Percentiles rank a stretch among this genome's conserved stretches.
Evolutionary conservation across 2,329 filamentous ascomycete genomes (phyloP).

Genomic region (Exophiala sp.): DNA sequence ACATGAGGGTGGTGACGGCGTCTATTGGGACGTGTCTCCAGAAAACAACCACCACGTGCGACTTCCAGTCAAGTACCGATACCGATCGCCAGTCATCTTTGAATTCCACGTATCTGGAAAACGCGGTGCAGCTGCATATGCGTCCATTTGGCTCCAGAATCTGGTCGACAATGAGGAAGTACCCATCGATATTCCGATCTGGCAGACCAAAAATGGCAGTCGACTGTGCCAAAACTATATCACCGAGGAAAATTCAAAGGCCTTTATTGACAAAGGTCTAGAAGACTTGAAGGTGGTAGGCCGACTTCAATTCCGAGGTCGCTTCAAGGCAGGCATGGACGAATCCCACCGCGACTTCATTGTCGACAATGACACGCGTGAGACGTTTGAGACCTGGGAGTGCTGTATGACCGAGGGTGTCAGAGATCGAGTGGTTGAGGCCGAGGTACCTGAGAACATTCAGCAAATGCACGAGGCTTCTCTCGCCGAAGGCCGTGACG

Average conservation of each 20-base stretch:
- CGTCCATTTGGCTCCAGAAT: constrained; percentile 81
- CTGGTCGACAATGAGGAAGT: constrained; percentile 74
- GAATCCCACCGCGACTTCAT: constrained; percentile 80
- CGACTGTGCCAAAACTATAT: constrained; percentile 90
- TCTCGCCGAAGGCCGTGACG: constrained; percentile 72
- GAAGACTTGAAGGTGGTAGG: constrained; percentile 75
- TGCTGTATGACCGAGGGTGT: constrained; percentile 86
- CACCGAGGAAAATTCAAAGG: constrained; percentile 68
- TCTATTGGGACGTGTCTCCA: constrained; percentile 57
- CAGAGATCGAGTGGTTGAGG: constrained; percentile 64
- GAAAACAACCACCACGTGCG: constrained; percentile 57
- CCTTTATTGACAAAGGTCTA: constrained; percentile 64
- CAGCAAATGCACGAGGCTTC: constrained; percentile 78
- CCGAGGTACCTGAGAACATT: constrained; percentile 69
- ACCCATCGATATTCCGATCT: constrained; percentile 84
- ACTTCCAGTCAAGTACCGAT: constrained; percentile 84
- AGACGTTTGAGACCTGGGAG: constrained; percentile 94
- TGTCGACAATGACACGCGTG: constrained; percentile 79
- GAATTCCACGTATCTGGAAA: constrained; percentile 73
- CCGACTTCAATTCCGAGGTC: constrained; percentile 71
- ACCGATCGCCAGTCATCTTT: constrained; percentile 83
- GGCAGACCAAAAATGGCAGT: constrained; percentile 70
- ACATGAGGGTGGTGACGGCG: constrained; percentile 56
- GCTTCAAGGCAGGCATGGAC: constrained; percentile 88
- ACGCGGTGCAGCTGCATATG: constrained; percentile 69